phyloP scores from a whole-genome alignment of 371 early-diverging fungal genomes.

The Syncephalastrum sp. region DNA sequence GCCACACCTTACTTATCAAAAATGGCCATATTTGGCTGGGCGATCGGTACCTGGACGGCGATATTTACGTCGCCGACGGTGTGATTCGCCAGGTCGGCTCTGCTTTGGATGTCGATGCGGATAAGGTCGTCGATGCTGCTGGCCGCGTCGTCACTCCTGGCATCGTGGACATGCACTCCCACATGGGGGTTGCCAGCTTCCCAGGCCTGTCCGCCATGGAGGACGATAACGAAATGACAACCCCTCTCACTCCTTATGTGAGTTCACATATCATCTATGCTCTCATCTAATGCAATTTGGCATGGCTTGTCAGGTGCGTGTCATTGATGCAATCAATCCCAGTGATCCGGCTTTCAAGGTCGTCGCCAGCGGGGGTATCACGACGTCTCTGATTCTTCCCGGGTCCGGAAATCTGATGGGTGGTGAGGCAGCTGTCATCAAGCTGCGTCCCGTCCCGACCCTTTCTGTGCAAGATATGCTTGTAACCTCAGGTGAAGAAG shows the following conservation, averaged over 20 bases:
- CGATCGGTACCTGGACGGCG: slow-evolving; percentile 54
- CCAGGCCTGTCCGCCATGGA: slow-evolving; percentile 49
- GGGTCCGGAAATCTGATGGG: slow-evolving; percentile 82
- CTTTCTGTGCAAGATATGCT: slow-evolving; percentile 69
- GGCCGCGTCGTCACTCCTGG: slow-evolving; percentile 79
- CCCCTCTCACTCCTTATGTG: slow-evolving; percentile 64
- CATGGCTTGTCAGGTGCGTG: slow-evolving; percentile 37
- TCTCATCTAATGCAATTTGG: not conserved
- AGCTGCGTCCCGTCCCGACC: slow-evolving; percentile 57
- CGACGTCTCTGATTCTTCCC: slow-evolving; percentile 74
- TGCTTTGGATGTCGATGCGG: slow-evolving; percentile 10
- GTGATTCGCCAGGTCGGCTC: slow-evolving; percentile 49
- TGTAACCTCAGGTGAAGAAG: slow-evolving; percentile 56
- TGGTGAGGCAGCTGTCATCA: slow-evolving; percentile 75
- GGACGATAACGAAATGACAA: slow-evolving; percentile 75
- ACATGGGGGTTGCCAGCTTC: slow-evolving; percentile 62
- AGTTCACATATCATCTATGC: not conserved
- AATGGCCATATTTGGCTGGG: slow-evolving; percentile 56
- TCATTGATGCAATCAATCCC: slow-evolving; percentile 63
- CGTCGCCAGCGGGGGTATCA: slow-evolving; percentile 78
- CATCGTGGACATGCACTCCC: slow-evolving; percentile 82
- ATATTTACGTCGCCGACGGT: slow-evolving; percentile 58
- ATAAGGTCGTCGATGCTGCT: slow-evolving; percentile 55
- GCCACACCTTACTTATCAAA: slow-evolving; percentile 42
- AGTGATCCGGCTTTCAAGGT: slow-evolving; percentile 69